A percentile compares a stretch with the other conserved stretches of the same genome.
These are phyloP conservation scores for Boletus patriciae DNA, from an alignment of 768 basidiomycete species.

Conservation along the genomic window DNA sequence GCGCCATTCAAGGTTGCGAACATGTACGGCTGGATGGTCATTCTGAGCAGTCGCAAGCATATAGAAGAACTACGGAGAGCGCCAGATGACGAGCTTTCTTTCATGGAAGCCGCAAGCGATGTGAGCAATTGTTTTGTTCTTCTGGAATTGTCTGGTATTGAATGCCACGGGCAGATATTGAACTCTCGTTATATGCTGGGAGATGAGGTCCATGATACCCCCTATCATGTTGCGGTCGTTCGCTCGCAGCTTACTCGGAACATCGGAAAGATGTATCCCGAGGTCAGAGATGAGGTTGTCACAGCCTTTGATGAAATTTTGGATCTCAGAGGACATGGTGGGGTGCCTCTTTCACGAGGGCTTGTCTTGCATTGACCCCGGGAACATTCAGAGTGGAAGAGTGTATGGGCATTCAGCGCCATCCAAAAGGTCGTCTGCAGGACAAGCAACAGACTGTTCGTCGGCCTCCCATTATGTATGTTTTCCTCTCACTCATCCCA, in stretches of 20 bases:
- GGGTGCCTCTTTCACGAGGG: background rate
- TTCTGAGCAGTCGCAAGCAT: constrained; percentile 32
- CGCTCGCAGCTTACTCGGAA: constrained; percentile 38
- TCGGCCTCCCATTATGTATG: constrained; percentile 49
- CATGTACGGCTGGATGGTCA: constrained; percentile 38
- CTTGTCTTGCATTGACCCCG: background rate
- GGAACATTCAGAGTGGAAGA: constrained; percentile 39
- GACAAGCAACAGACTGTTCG: constrained; percentile 34
- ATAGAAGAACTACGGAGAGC: constrained; percentile 44
- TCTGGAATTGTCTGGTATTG: background rate
- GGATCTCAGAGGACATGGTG: constrained; percentile 15
- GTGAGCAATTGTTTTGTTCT: constrained; percentile 25
- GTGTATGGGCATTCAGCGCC: constrained; percentile 24
- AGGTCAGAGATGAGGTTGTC: constrained; percentile 46
- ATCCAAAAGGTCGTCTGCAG: constrained; percentile 40
- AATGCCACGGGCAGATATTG: constrained; percentile 30
- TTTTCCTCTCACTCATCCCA: background rate
- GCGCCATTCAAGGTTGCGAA: constrained; percentile 33
- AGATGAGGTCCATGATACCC: constrained; percentile 23
- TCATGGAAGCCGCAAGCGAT: constrained; percentile 30
- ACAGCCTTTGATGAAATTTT: constrained; percentile 42
- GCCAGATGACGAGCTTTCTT: constrained; percentile 39
- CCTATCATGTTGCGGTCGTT: constrained; percentile 31
- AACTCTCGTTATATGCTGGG: constrained; percentile 41
- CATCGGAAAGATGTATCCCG: constrained; percentile 38